These are phyloP conservation scores for Calonectria multiphialidica DNA, from an alignment of 2,329 filamentous ascomycete genomes.

Conservation along the genomic window DNA sequence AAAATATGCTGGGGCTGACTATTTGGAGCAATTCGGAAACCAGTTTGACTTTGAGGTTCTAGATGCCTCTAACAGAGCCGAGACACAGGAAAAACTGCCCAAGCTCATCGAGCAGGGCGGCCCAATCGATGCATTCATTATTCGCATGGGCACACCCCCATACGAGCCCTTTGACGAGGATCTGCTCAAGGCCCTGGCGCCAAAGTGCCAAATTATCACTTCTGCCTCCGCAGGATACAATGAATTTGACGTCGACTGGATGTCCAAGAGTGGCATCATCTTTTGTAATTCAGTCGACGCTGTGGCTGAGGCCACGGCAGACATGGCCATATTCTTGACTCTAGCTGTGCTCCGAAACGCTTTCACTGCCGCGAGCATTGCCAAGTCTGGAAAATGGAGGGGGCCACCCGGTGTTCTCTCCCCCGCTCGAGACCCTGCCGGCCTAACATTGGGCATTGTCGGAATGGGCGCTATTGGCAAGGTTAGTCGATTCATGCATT, in stretches of 20 bases:
- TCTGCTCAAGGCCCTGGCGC: constrained; percentile 52
- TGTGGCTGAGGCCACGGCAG: constrained; percentile 62
- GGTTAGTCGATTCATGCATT: constrained; percentile 1
- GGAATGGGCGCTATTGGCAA: constrained; percentile 58
- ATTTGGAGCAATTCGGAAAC: constrained; percentile 50
- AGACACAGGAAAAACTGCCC: constrained; percentile 51
- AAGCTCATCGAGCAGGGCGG: constrained; percentile 48
- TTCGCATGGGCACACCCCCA: constrained; percentile 61
- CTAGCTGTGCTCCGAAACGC: constrained; percentile 57
- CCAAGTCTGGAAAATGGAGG: constrained; percentile 52
- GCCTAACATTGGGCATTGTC: constrained; percentile 57
- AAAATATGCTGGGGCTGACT: constrained; percentile 51
- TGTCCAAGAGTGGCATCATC: constrained; percentile 56
- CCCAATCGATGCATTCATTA: constrained; percentile 58
- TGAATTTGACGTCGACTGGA: constrained; percentile 58
- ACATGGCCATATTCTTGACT: constrained; percentile 54
- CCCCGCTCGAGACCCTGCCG: constrained; percentile 53
- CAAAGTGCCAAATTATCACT: constrained; percentile 56
- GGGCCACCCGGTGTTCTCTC: constrained; percentile 35
- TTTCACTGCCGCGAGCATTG: constrained; percentile 50
- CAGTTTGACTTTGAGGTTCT: constrained; percentile 52
- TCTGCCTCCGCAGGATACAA: constrained; percentile 62
- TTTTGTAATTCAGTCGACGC: constrained; percentile 68
- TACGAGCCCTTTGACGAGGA: constrained; percentile 62
- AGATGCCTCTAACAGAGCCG: constrained; percentile 49